These are phyloP conservation scores for Russula earlei DNA, from an alignment of 768 basidiomycete species.

Conservation along the genomic window DNA sequence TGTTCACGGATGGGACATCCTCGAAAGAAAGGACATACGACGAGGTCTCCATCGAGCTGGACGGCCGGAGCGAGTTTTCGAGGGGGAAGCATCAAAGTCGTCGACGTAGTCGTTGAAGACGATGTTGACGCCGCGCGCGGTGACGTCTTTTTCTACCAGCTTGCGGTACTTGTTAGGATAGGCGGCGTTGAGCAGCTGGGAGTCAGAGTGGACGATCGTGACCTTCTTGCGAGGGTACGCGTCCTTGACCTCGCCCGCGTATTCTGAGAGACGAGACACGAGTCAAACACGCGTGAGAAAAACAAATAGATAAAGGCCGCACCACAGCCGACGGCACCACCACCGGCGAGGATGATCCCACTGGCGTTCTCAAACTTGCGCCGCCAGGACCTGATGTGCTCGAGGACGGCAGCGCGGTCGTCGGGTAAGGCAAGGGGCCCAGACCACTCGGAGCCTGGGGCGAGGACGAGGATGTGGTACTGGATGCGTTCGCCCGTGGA, in stretches of 20 bases:
- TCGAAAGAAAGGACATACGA: conserved; percentile 35
- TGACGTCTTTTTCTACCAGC: conserved; percentile 34
- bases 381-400: conserved; percentile 25
- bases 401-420: conserved; percentile 18
- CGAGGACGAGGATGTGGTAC: conserved; percentile 17
- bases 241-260: conserved; percentile 38
- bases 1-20: not conserved
- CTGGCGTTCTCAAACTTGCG: conserved; percentile 25
- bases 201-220: conserved; percentile 51
- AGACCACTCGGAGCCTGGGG: conserved; percentile 12
- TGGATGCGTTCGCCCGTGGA: conserved; percentile 8
- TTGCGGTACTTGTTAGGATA: conserved; percentile 49
- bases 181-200: conserved; percentile 42
- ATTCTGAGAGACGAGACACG: conserved; percentile 26
- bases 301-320: conserved; percentile 5
- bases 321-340: conserved; percentile 37
- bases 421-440: conserved; percentile 35
- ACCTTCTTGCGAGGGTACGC: conserved; percentile 39
- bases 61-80: conserved; percentile 46
- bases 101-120: conserved; percentile 43
- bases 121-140: conserved; percentile 38
- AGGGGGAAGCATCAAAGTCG: conserved; percentile 27
- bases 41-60: conserved; percentile 42
- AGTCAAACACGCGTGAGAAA: not conserved
- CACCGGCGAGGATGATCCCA: conserved; percentile 30